Percentiles rank a stretch among this genome's conserved stretches.
phyloP scores from a whole-genome alignment of 306 rosid genomes.

The barrel medic (Medicago truncatula) region MtrunA17r5.0-ANR NC_053043.1:13788001-13788500 shows the following conservation, averaged over 20 bases:
- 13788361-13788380: conserved; percentile 65
- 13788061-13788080: not conserved
- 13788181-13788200: too few species aligned
- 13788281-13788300: not conserved
- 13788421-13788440: conserved; percentile 70
- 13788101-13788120: too few species aligned
- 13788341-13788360: conserved; percentile 72
- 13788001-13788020: conserved; percentile 56
- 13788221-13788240: not conserved
- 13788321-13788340: conserved; percentile 48
- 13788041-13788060: conserved; percentile 17
- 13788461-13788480: conserved; percentile 71
- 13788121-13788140: too few species aligned
- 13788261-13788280: not conserved
- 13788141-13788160: too few species aligned
- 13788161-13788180: too few species aligned
- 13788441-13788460: conserved; percentile 67
- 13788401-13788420: conserved; percentile 72
- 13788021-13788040: conserved; percentile 15
- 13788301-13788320: not conserved
- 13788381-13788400: conserved; percentile 71
- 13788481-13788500: conserved; percentile 80
- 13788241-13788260: not conserved
- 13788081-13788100: too few species aligned
- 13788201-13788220: not conserved